These are phyloP conservation scores for Colletotrichum sp. DNA, from an alignment of 2,329 filamentous ascomycete species.

Conservation along the genomic window DNA sequence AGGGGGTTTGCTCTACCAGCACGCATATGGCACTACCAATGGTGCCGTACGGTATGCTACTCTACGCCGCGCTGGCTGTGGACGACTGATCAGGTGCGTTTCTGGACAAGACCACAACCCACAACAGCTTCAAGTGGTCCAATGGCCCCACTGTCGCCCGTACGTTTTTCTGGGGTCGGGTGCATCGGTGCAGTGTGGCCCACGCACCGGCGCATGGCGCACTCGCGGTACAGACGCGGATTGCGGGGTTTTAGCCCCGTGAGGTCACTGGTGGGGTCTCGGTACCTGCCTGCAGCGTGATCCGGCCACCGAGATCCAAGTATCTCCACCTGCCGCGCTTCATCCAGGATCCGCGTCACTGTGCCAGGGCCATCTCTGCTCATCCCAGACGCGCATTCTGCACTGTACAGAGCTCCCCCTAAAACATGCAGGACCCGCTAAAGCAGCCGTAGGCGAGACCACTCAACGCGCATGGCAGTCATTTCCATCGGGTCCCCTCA, in stretches of 20 bases:
- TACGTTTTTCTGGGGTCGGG: conserved; percentile 31
- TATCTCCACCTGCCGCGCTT: conserved; percentile 1
- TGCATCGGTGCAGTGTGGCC: conserved; percentile 17
- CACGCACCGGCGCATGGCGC: conserved; percentile 10
- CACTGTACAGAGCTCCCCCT: neutral
- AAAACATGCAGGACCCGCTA: neutral
- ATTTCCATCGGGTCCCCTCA: neutral
- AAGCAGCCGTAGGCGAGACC: neutral
- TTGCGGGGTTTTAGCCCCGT: conserved; percentile 29
- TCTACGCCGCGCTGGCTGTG: neutral
- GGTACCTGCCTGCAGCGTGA: conserved; percentile 13
- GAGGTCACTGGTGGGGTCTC: conserved; percentile 21
- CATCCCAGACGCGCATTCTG: neutral
- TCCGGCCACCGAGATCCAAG: conserved; percentile 5
- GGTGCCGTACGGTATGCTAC: neutral
- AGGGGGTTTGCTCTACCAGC: neutral
- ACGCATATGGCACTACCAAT: neutral
- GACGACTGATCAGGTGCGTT: conserved; percentile 19
- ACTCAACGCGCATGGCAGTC: neutral
- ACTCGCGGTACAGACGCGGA: conserved; percentile 13
- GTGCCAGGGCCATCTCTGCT: neutral
- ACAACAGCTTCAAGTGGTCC: conserved; percentile 21
- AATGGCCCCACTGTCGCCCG: conserved; percentile 20
- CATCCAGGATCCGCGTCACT: neutral
- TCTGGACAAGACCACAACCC: conserved; percentile 20